These are phyloP conservation scores for Inga laurina DNA, from an alignment of 306 rosid species.

Conservation along the genomic window DNA sequence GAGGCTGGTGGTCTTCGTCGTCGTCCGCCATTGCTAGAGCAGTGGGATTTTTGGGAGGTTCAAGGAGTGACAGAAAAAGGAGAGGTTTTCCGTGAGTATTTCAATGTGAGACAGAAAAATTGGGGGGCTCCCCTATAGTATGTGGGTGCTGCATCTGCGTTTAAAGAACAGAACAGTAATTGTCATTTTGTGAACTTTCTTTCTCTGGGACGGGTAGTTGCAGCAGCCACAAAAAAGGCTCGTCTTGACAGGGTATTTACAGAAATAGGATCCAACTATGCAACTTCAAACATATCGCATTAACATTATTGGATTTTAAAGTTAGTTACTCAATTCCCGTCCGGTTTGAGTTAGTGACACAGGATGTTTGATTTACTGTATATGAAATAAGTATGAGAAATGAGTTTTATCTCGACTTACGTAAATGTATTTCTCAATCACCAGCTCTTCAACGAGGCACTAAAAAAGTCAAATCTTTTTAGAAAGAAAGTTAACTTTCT, in stretches of 20 bases:
- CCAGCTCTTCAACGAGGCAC: no score
- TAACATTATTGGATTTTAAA: no score
- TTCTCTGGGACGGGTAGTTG: conserved; percentile 8
- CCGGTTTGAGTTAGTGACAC: no score
- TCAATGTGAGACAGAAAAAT: background rate
- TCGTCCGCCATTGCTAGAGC: conserved; percentile 21
- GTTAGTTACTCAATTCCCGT: no score
- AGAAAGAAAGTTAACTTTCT: no score
- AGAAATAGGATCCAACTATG: background rate
- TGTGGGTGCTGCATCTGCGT: background rate
- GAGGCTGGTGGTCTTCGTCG: background rate
- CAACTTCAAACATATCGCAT: background rate
- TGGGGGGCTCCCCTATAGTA: background rate
- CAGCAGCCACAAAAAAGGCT: background rate
- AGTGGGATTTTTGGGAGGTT: background rate
- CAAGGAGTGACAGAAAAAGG: background rate
- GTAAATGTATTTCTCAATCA: no score
- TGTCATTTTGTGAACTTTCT: conserved; percentile 20
- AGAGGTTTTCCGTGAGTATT: background rate
- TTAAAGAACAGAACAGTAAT: background rate
- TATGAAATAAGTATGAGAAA: no score
- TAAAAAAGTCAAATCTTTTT: background rate
- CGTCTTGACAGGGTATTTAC: conserved; percentile 16
- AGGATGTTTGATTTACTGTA: no score
- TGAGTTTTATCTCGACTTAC: no score